Percentiles rank a stretch among this genome's conserved stretches.
phyloP scores from a whole-genome alignment of 306 rosid genomes.

The Acmispon strigosus region DNA sequence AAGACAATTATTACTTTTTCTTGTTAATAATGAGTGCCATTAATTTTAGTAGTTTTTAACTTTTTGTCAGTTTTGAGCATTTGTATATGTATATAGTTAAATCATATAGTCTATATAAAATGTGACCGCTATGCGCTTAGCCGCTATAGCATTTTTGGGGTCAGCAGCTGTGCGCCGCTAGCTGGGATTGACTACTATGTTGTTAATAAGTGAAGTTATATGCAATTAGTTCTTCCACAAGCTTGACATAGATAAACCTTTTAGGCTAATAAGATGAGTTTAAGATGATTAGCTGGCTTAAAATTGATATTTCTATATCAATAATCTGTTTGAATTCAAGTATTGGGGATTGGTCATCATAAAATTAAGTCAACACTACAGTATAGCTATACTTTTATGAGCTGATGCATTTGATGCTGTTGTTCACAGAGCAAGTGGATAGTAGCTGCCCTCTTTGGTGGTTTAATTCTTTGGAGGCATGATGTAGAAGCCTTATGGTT shows the following conservation, averaged over 20 bases:
- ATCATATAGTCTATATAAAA: no score
- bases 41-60: no score
- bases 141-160: no score
- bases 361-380: neutral
- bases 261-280: neutral
- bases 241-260: neutral
- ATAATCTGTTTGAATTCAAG: neutral
- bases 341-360: neutral
- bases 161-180: no score
- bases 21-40: no score
- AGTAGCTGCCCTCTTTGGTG: conserved; percentile 45
- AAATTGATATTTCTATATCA: neutral
- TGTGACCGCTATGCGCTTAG: no score
- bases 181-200: no score
- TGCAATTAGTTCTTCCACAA: neutral
- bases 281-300: neutral
- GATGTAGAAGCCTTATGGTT: conserved; percentile 80
- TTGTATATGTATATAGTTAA: no score
- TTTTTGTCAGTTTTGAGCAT: no score
- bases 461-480: conserved; percentile 66
- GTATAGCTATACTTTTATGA: neutral
- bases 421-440: conserved; percentile 87
- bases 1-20: no score
- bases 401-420: conserved; percentile 18
- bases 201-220: neutral